A percentile compares a stretch with the other conserved stretches of the same genome.
These are phyloP conservation scores for Stephania cephalantha DNA, from an alignment of 164 flowering plant species.

Conservation along the genomic window DNA sequence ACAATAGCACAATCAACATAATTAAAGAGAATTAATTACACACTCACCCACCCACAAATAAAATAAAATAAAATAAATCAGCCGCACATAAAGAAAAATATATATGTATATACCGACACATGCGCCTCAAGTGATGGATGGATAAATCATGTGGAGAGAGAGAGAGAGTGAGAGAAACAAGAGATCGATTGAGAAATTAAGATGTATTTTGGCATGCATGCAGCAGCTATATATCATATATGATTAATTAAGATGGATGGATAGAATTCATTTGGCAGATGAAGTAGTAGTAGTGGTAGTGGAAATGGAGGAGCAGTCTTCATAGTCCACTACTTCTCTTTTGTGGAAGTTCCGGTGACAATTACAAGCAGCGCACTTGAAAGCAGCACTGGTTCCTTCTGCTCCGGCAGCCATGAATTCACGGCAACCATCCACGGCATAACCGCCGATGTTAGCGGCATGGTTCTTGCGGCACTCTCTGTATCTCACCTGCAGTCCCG, in stretches of 20 bases:
- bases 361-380: conserved; percentile 33
- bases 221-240: no score
- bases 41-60: no score
- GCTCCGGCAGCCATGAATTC: conserved; percentile 37
- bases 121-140: no score
- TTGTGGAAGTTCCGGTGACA: conserved; percentile 39
- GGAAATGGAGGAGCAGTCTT: conserved; percentile 25
- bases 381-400: conserved; percentile 34
- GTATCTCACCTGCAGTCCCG: conserved; percentile 15
- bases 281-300: neutral
- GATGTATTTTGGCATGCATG: no score
- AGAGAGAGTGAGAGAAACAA: no score
- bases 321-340: conserved; percentile 18
- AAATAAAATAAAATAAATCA: no score
- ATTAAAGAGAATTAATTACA: neutral
- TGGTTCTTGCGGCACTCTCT: conserved; percentile 37
- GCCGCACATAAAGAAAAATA: no score
- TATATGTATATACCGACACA: no score
- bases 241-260: no score
- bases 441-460: conserved; percentile 34
- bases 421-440: conserved; percentile 32
- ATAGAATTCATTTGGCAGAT: neutral
- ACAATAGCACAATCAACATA: neutral
- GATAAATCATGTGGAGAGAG: no score
- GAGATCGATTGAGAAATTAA: no score